Evolutionary conservation across 2,329 filamentous ascomycete genomes (phyloP).

Genomic region (Rutstroemia sp.): DNA sequence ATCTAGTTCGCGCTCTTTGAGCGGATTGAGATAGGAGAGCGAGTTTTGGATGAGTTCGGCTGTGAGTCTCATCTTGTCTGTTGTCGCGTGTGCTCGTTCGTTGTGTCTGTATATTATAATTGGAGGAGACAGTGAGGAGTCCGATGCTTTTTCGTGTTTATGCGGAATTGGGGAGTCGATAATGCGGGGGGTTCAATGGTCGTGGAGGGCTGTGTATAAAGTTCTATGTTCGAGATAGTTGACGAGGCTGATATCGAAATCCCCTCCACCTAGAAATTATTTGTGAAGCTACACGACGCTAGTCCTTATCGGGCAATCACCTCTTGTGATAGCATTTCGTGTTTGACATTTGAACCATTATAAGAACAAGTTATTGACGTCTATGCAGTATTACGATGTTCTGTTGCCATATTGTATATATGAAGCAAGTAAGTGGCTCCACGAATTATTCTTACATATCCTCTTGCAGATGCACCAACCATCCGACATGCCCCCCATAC

Average conservation of each 20-base stretch:
- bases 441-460: too few relatives aligned
- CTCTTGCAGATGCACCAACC: too few relatives aligned
- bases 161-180: background rate
- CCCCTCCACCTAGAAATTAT: background rate
- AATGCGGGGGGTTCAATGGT: too few relatives aligned
- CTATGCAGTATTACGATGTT: too few relatives aligned
- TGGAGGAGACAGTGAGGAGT: too few relatives aligned
- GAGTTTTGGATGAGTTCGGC: constrained; percentile 90
- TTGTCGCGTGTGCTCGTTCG: constrained; percentile 10
- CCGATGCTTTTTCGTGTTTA: too few relatives aligned
- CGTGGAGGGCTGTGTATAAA: background rate
- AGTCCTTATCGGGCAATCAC: background rate
- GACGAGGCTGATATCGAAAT: background rate
- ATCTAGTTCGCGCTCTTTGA: constrained; percentile 98
- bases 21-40: constrained; percentile 95
- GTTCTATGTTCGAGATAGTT: background rate
- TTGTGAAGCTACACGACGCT: background rate
- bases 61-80: constrained; percentile 73
- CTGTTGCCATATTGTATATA: too few relatives aligned
- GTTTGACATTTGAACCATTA: too few relatives aligned
- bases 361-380: too few relatives aligned
- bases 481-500: background rate
- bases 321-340: too few relatives aligned
- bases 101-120: background rate
- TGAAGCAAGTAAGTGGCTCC: too few relatives aligned